These are phyloP conservation scores for Chaetomium globosum DNA, from an alignment of 2,329 filamentous ascomycete genomes.

Conservation along the genomic window DNA sequence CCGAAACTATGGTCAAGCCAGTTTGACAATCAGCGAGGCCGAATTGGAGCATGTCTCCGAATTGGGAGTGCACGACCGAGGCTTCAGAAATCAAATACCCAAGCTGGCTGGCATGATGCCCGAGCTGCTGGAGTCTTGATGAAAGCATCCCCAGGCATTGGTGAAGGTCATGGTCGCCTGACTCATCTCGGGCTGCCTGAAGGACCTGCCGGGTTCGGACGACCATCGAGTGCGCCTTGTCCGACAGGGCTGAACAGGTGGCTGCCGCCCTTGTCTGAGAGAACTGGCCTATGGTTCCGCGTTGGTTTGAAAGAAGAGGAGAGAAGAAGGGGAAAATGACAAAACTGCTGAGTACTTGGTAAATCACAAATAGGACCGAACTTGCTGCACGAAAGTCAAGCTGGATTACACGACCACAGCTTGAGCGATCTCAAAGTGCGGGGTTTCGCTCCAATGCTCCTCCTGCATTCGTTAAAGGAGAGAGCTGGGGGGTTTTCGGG, in stretches of 20 bases:
- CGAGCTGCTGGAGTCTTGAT: slow-evolving; percentile 23
- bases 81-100: slow-evolving; percentile 19
- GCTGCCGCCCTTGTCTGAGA: not conserved
- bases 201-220: slow-evolving; percentile 3
- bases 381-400: not conserved
- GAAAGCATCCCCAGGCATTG: slow-evolving; percentile 14
- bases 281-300: not conserved
- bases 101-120: slow-evolving; percentile 24
- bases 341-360: not conserved
- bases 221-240: slow-evolving; percentile 1
- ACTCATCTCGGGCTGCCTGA: not conserved
- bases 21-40: slow-evolving; percentile 15
- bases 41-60: slow-evolving; percentile 13
- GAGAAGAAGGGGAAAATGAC: not conserved
- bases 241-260: slow-evolving; percentile 7
- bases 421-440: not conserved
- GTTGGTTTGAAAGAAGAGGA: not conserved
- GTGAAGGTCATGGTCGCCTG: not conserved
- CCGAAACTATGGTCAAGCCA: not conserved
- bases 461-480: no score
- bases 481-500: no score
- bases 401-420: not conserved
- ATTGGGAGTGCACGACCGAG: not conserved
- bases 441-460: not conserved
- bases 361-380: not conserved